A percentile compares a stretch with the other conserved stretches of the same genome.
These are phyloP conservation scores for Brasenia schreberi DNA, from an alignment of 164 flowering plant genomes.

Conservation along the genomic window DNA sequence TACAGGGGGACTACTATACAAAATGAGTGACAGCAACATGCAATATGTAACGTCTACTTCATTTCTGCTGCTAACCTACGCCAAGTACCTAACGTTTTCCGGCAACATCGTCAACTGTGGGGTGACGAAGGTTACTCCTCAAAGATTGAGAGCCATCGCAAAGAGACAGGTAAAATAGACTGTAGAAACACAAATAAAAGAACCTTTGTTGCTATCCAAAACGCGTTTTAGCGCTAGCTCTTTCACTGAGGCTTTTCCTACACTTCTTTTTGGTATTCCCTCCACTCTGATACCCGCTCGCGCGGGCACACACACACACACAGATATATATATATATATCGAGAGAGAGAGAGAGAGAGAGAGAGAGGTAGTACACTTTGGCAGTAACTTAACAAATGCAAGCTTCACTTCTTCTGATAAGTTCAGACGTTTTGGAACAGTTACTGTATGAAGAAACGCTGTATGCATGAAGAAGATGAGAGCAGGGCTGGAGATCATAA, in stretches of 20 bases:
- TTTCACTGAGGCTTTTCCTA: not conserved
- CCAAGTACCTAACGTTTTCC: conserved; percentile 63
- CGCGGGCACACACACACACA: not conserved
- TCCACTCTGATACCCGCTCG: not conserved
- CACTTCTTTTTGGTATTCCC: not conserved
- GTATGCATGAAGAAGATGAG: no score
- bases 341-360: not conserved
- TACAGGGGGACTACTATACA: conserved; percentile 57
- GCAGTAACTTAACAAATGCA: no score
- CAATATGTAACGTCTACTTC: conserved; percentile 80
- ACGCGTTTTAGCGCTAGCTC: not conserved
- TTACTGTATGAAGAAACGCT: no score
- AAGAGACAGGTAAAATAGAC: conserved; percentile 40
- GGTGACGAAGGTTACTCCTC: conserved; percentile 39
- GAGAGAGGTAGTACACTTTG: no score
- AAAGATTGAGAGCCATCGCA: conserved; percentile 43
- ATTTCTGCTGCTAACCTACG: conserved; percentile 58
- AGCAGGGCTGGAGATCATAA: no score
- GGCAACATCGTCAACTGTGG: conserved; percentile 48
- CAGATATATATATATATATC: not conserved
- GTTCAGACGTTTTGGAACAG: no score
- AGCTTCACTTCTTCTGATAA: no score
- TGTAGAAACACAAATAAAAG: not conserved
- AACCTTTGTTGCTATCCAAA: not conserved
- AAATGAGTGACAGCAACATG: conserved; percentile 67